Percentiles rank a stretch among this genome's conserved stretches.
phyloP scores from a whole-genome alignment of 305 asterid genomes.

The Coffea humblotiana region DNA sequence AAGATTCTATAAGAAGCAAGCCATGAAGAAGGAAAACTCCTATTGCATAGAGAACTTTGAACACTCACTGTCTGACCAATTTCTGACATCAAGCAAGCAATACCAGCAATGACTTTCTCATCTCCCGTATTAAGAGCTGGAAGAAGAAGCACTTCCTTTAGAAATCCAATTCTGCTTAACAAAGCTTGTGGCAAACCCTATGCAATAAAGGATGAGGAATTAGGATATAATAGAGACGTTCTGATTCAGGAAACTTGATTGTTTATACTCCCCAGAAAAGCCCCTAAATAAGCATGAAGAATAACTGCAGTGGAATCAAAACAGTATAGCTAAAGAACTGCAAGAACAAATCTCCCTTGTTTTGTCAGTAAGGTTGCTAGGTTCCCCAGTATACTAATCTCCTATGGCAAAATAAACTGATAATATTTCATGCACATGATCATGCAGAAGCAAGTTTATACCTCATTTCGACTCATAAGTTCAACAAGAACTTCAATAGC shows the following conservation, averaged over 20 bases:
- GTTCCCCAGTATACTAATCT: not conserved
- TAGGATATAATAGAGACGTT: not conserved
- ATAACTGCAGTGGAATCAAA: not conserved
- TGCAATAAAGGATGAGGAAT: slow-evolving; percentile 30
- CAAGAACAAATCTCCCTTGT: not conserved
- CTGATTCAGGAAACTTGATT: not conserved
- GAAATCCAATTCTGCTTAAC: slow-evolving; percentile 67
- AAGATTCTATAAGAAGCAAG: not conserved
- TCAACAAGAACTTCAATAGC: slow-evolving; percentile 83
- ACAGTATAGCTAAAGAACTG: not conserved
- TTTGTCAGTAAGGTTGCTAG: not conserved
- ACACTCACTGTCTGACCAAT: slow-evolving; percentile 89
- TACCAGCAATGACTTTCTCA: slow-evolving; percentile 69
- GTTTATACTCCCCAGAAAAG: not conserved
- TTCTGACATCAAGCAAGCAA: slow-evolving; percentile 92
- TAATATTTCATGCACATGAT: not conserved
- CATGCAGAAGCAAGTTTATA: slow-evolving; percentile 29
- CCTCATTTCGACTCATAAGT: slow-evolving; percentile 84
- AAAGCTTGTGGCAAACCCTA: slow-evolving; percentile 80
- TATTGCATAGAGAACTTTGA: not conserved
- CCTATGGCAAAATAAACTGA: not conserved
- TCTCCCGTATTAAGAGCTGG: slow-evolving; percentile 82
- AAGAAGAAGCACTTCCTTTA: slow-evolving; percentile 69
- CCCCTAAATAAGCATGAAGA: not conserved
- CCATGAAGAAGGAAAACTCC: not conserved